Evolutionary conservation across 345 rosid genomes (phyloP).

Genomic region (Sisymbrium irio): DNA sequence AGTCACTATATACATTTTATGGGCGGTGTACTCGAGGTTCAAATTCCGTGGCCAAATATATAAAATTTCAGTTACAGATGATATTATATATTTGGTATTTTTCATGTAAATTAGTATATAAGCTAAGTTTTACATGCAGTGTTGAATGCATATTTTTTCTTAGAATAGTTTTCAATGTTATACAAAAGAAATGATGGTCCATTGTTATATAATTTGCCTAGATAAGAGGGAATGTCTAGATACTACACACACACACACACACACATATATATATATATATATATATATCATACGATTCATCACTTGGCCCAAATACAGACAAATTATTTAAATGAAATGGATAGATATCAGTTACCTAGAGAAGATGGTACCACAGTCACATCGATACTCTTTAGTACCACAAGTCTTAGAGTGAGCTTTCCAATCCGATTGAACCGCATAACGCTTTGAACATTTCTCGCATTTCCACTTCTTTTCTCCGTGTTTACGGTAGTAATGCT

Average conservation of each 20-base stretch:
- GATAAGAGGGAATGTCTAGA: constrained; percentile 29
- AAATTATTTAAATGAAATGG: constrained; percentile 31
- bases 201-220: constrained; percentile 31
- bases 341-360: constrained; percentile 56
- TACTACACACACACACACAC: neutral
- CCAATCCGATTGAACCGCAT: constrained; percentile 88
- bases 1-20: constrained; percentile 17
- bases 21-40: constrained; percentile 47
- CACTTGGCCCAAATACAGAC: constrained; percentile 20
- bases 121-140: constrained; percentile 26
- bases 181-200: constrained; percentile 25
- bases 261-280: no score
- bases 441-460: constrained; percentile 74
- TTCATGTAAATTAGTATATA: constrained; percentile 20
- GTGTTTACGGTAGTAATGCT: constrained; percentile 75
- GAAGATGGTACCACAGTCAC: constrained; percentile 89
- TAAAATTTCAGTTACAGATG: constrained; percentile 26
- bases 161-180: constrained; percentile 13
- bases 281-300: constrained; percentile 21
- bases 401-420: constrained; percentile 90
- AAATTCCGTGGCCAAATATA: constrained; percentile 17
- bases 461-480: constrained; percentile 95
- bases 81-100: constrained; percentile 19
- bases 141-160: constrained; percentile 27
- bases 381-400: constrained; percentile 78